Percentiles rank a stretch among this genome's conserved stretches.
These are phyloP conservation scores for Phialophora expanda DNA, from an alignment of 2,329 filamentous ascomycete genomes.

Conservation along the genomic window DNA sequence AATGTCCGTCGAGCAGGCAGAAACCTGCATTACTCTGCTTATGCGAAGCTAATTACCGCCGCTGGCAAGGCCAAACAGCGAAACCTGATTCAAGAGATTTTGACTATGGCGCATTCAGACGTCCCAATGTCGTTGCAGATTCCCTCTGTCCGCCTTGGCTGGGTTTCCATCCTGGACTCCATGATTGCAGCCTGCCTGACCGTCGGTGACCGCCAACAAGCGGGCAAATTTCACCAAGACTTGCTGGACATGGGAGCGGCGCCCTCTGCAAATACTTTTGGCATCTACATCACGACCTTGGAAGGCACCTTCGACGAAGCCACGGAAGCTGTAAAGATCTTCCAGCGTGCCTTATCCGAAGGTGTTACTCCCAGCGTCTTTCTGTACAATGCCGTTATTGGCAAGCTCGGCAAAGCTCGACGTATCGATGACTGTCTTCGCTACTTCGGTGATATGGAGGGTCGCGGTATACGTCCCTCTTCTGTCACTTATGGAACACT, in stretches of 20 bases:
- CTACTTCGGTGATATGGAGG: conserved; percentile 98
- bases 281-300: conserved; percentile 97
- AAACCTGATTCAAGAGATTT: conserved; percentile 81
- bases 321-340: conserved; percentile 95
- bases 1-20: conserved; percentile 92
- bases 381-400: conserved; percentile 96
- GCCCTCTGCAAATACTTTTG: conserved; percentile 96
- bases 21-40: conserved; percentile 94
- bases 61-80: conserved; percentile 84
- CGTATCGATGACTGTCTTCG: conserved; percentile 97
- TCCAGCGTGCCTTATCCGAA: conserved; percentile 89
- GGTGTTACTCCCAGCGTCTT: conserved; percentile 96
- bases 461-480: conserved; percentile 87
- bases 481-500: conserved; percentile 98
- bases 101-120: conserved; percentile 86
- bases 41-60: conserved; percentile 90
- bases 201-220: conserved; percentile 77
- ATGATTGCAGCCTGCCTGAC: conserved; percentile 94
- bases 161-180: conserved; percentile 93
- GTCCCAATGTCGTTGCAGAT: conserved; percentile 85
- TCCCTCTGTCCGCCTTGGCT: conserved; percentile 86
- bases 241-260: conserved; percentile 87
- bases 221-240: conserved; percentile 88
- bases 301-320: conserved; percentile 99
- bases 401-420: conserved; percentile 95